phyloP scores from a whole-genome alignment of 805 yeast genomes.

The Saturnispora saitoi region DNA sequence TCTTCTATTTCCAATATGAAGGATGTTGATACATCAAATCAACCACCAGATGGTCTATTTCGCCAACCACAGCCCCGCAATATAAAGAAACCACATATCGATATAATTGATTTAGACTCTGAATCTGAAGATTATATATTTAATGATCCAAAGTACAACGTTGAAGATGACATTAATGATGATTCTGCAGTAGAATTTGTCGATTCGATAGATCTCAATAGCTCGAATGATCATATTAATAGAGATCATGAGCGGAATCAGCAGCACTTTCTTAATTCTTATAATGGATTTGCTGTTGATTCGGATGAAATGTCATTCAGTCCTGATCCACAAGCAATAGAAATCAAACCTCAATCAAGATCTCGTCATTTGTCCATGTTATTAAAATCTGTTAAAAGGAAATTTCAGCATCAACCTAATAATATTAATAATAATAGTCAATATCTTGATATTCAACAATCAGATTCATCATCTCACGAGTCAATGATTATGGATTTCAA shows the following conservation, averaged over 20 bases:
- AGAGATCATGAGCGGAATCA: slow-evolving; percentile 1
- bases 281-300: not conserved
- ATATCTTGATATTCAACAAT: not conserved
- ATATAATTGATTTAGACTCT: slow-evolving; percentile 33
- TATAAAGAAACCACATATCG: slow-evolving; percentile 14
- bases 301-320: slow-evolving; percentile 2
- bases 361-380: slow-evolving; percentile 4
- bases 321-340: not conserved
- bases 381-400: slow-evolving; percentile 4
- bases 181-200: slow-evolving; percentile 9
- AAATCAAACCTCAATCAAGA: slow-evolving; percentile 1
- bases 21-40: not conserved
- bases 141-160: slow-evolving; percentile 6
- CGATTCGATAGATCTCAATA: slow-evolving; percentile 1
- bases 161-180: slow-evolving; percentile 1
- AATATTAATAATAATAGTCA: not conserved
- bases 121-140: slow-evolving; percentile 32
- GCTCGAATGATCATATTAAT: not conserved
- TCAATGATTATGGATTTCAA: not conserved
- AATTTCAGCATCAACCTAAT: slow-evolving; percentile 2
- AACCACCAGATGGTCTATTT: not conserved
- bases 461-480: not conserved
- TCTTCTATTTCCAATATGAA: not conserved
- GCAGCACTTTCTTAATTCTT: not conserved
- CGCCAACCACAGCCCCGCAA: slow-evolving; percentile 10